Evolutionary conservation across 306 rosid genomes (phyloP), one percentile per base, ranked within the genome.

Genomic region (Vicia sativa): DNA sequence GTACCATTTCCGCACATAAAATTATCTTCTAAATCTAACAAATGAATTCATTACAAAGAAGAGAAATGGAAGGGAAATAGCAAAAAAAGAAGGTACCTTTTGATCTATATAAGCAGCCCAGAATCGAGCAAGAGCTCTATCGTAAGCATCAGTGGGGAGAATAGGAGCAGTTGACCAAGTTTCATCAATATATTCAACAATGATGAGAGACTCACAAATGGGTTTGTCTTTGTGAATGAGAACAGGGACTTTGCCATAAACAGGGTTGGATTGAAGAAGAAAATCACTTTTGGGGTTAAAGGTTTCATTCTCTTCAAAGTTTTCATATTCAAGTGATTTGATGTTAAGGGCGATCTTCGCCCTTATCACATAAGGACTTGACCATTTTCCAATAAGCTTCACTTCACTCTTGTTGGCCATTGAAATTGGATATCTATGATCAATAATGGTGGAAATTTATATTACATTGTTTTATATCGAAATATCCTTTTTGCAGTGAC

Each of bases 241-340:
- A 74, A 88, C 89, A 0, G 87, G 91, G 58, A 86, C 74, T 72
- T 67, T 80, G 58, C 68, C 82, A 79, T 82, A 75, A 0, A 88
- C 86, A 1, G 86, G 89, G 67, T 84, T 88, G 1, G 89, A 84
- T 42, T 75, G 70, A 58, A 89, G 83, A 38, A 89, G 83, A 34
- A 89, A 80, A 45, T 78, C 73, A 42, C 81, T 82, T 57, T 85
- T 89, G 55, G 84, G 46, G 21, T 61, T 59, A 35, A 86, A 15
- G 3, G 73, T 65, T 73, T 80, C 82, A 0, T 63, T 35, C 77
- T 86, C 87, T 67, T 84, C 81, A 11, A 77, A 49, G 70, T 68
- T 59, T 9, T 80, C 83, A 41, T 86, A 75, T 14, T 77, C 43
- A 37, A 80, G 46, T 7, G 87, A 75, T 78, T 89, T 89, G 13